Base-by-base conservation (phyloP, 2,329 filamentous ascomycete genomes). In the Emmonsiellopsis sp. region DNA sequence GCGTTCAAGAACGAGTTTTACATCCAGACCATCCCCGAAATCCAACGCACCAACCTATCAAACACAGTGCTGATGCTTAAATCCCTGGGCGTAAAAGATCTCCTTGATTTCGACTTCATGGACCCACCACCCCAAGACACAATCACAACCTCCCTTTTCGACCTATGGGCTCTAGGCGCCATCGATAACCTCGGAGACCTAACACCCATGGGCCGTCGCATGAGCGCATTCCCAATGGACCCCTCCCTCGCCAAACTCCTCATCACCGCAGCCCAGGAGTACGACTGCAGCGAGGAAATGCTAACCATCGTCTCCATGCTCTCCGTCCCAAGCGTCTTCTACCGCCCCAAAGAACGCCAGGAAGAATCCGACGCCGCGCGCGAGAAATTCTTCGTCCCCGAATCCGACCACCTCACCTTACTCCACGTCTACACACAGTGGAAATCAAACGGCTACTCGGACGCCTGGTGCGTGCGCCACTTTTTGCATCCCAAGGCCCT, bases 191-290 rank as follows among this genome's bases (percentile, higher is more conserved):
- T 97, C 13, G 94, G 93, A 37, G 89, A 96, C 60, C 79, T 98
- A 30, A 98, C 93, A 0, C 77, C 82, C 0, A 80, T 98, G 1
- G 93, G 93, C 32, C 83, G 82, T 44, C 91, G 87, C 61, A 98
- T 98, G 93, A 96, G 93, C 30, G 87, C 89, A 1, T 98, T 97
- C 64, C 93, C 93, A 0, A 98, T 98, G 92, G 93, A 98, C 59
- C 93, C 93, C 0, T 91, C 91, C 0, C 77, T 98, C 8, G 90
- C 92, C 7, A 98, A 98, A 70, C 82, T 98, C 10, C 80, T 98
- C 53, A 95, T 98, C 66, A 95, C 87, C 45, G 88, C 91, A 0
- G 86, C 90, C 0, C 86, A 87, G 52, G 85, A 91, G 58, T 96
- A 96, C 67, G 86, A 83, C 45, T 98, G 93, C 72, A 93, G 86